Percentiles rank a stretch among this genome's conserved stretches.
Conservation (phyloP, 2,329 filamentous ascomycete genomes). For the Gaeumannomyces sp. region DNA sequence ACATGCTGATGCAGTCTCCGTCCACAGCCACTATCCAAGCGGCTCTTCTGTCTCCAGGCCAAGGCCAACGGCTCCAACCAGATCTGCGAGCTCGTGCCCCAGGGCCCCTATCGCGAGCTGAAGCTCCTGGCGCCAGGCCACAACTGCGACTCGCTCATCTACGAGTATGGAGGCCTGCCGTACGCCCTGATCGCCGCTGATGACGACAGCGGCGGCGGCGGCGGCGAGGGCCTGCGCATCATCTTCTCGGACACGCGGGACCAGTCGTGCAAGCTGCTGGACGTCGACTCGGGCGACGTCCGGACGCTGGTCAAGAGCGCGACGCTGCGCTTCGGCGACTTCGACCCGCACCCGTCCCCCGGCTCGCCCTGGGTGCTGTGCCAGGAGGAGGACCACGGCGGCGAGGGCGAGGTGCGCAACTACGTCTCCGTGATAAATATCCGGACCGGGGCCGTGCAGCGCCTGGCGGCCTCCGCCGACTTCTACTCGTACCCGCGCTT, state of each 20-base stretch:
- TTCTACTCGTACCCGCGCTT: slow-evolving; percentile 48
- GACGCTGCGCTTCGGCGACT: slow-evolving; percentile 39
- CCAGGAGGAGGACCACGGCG: slow-evolving; percentile 44
- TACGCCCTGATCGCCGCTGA: slow-evolving; percentile 29
- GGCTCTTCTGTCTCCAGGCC: slow-evolving; percentile 32
- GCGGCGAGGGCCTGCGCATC: slow-evolving; percentile 22
- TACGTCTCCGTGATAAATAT: slow-evolving; percentile 34
- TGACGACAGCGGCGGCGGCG: no score
- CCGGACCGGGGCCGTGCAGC: slow-evolving; percentile 32
- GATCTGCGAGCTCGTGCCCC: slow-evolving; percentile 36
- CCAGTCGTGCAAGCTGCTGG: slow-evolving; percentile 35
- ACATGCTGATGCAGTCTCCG: no score
- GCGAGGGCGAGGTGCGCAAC: slow-evolving; percentile 26
- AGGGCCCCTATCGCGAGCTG: slow-evolving; percentile 13
- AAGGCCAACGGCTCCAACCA: slow-evolving; percentile 33
- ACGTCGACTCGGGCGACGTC: slow-evolving; percentile 29
- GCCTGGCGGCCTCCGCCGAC: slow-evolving; percentile 38
- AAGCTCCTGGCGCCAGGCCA: slow-evolving; percentile 36
- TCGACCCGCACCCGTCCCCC: slow-evolving; percentile 37
- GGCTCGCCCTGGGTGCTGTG: slow-evolving; percentile 38
- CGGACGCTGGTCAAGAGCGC: slow-evolving; percentile 25
- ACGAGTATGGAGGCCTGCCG: slow-evolving; percentile 47
- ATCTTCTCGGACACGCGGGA: slow-evolving; percentile 39
- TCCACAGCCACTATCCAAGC: slow-evolving; percentile 22
- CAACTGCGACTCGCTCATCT: slow-evolving; percentile 38